phyloP scores from a whole-genome alignment of 164 flowering plant genomes.

The Annona squamosa region DNA sequence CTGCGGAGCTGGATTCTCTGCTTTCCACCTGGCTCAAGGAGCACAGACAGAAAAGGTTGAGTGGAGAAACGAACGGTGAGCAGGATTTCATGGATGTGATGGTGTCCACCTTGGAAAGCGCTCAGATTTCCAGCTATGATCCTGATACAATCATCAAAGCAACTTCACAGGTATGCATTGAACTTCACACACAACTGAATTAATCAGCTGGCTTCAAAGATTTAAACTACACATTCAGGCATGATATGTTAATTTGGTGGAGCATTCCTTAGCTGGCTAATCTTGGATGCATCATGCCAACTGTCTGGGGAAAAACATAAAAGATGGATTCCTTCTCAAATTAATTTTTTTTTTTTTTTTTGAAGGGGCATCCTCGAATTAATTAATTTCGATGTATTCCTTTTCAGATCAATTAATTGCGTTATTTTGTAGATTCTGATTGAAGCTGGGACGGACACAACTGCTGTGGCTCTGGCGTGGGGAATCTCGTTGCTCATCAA shows the following conservation, averaged over 20 bases:
- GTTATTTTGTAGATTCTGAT: not conserved
- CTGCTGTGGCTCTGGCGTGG: slow-evolving; percentile 4
- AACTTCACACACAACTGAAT: too few relatives aligned
- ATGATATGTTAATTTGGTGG: not conserved
- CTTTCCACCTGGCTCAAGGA: not conserved
- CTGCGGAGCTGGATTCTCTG: slow-evolving; percentile 4
- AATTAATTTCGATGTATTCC: not conserved
- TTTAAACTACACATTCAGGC: not conserved
- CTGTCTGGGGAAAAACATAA: not conserved
- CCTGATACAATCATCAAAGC: slow-evolving; percentile 10
- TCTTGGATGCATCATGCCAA: not conserved
- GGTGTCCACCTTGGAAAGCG: slow-evolving; percentile 2
- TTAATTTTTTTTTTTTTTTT: too few relatives aligned
- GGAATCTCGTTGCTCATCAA: slow-evolving; percentile 1
- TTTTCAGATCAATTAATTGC: not conserved
- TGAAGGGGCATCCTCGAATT: not conserved
- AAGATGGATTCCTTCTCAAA: too few relatives aligned
- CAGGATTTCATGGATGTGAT: slow-evolving; percentile 8
- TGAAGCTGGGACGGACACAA: slow-evolving; percentile 4
- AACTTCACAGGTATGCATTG: not conserved
- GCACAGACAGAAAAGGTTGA: not conserved
- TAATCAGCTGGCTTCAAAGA: not conserved
- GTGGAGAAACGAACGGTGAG: not conserved
- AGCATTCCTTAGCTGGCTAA: not conserved
- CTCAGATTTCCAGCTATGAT: not conserved